phyloP scores from a whole-genome alignment of 1,284 basidiomycete genomes.

The Caloboletus inedulis region DNA sequence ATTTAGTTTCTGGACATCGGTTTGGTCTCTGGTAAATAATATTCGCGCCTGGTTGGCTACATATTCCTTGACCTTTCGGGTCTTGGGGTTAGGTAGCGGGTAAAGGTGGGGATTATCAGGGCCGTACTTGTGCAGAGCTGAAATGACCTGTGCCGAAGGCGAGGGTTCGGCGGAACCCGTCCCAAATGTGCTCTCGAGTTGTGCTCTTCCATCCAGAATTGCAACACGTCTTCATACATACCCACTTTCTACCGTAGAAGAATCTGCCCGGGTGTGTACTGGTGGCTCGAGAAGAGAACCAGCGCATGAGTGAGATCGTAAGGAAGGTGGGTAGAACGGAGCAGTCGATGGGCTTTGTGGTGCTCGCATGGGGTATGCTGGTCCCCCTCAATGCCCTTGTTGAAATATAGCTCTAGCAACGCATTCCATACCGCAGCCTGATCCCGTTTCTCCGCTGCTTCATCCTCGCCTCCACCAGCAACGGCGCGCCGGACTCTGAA shows the following conservation, averaged over 20 bases:
- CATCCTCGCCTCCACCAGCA: conserved; percentile 36
- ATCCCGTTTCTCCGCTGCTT: conserved; percentile 60
- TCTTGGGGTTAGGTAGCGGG: too few relatives aligned
- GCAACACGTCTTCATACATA: conserved; percentile 94
- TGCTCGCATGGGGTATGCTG: conserved; percentile 9
- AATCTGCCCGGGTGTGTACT: conserved; percentile 83
- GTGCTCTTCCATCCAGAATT: conserved; percentile 84
- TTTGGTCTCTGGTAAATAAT: too few relatives aligned
- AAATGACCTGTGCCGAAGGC: conserved; percentile 64
- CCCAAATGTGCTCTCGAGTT: conserved; percentile 33
- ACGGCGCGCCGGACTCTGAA: conserved; percentile 8
- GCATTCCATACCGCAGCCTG: conserved; percentile 96
- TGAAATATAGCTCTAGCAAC: conserved; percentile 88
- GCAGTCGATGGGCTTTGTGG: conserved; percentile 66
- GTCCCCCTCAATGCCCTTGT: conserved; percentile 20
- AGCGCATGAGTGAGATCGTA: conserved; percentile 91
- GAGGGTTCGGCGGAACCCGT: conserved; percentile 24
- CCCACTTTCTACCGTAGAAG: conserved; percentile 90
- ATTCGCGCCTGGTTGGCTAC: too few relatives aligned
- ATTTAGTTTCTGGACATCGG: too few relatives aligned
- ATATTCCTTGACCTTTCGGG: too few relatives aligned
- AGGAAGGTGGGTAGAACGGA: conserved; percentile 64
- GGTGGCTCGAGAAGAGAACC: conserved; percentile 84
- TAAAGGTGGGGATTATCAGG: conserved; percentile 65
- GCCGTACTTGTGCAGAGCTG: conserved; percentile 74